Conservation (phyloP, 2,329 filamentous ascomycete species). For the Reticulascus tulasneorum region DNA sequence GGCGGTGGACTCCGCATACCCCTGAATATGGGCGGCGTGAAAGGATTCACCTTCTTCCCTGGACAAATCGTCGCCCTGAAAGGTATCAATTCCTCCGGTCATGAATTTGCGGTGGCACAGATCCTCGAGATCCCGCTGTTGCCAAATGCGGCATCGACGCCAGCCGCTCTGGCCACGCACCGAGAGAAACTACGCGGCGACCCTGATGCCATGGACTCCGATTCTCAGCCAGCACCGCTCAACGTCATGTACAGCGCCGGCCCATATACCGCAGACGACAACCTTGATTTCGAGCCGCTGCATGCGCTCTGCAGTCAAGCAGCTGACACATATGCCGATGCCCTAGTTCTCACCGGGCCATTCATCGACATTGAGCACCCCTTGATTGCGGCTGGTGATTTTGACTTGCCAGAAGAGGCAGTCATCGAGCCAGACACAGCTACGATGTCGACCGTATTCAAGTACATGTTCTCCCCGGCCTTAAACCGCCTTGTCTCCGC, state of each 20-base stretch:
- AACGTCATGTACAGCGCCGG: slow-evolving; percentile 76
- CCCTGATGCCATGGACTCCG: slow-evolving; percentile 57
- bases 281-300: slow-evolving; percentile 84
- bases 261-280: slow-evolving; percentile 89
- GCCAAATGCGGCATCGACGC: slow-evolving; percentile 67
- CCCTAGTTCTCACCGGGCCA: slow-evolving; percentile 75
- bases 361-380: slow-evolving; percentile 93
- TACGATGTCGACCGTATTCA: slow-evolving; percentile 80
- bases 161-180: slow-evolving; percentile 61
- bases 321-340: slow-evolving; percentile 69
- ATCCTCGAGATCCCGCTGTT: slow-evolving; percentile 72
- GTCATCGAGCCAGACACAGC: slow-evolving; percentile 70
- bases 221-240: slow-evolving; percentile 58
- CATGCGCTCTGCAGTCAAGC: slow-evolving; percentile 77
- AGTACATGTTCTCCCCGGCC: slow-evolving; percentile 69
- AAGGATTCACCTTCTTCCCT: slow-evolving; percentile 79
- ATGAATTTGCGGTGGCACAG: slow-evolving; percentile 76
- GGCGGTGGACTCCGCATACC: slow-evolving; percentile 81
- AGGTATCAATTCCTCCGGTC: slow-evolving; percentile 82
- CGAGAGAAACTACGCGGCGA: slow-evolving; percentile 65
- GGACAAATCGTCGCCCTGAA: slow-evolving; percentile 87
- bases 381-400: slow-evolving; percentile 74
- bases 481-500: slow-evolving; percentile 66
- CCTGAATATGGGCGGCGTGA: slow-evolving; percentile 67
- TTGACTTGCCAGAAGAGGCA: slow-evolving; percentile 67